These are phyloP conservation scores for Phytophthora meadii DNA, from an alignment of 352 stramenopile genomes.

Conservation along the genomic window DNA sequence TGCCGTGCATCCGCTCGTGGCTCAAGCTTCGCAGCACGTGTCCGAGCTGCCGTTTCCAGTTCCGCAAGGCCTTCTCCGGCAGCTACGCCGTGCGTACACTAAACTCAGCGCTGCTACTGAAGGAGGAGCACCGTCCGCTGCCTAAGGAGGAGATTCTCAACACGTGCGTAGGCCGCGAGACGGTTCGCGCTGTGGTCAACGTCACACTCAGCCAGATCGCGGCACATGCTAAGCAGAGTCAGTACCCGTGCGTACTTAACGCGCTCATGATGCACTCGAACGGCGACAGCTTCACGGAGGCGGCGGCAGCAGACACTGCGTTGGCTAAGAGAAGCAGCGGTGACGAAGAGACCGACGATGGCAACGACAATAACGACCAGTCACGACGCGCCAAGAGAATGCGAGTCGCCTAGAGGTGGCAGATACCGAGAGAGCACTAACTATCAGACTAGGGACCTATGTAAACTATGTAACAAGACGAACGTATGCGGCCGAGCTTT, in stretches of 20 bases:
- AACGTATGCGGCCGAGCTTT: conserved; percentile 10
- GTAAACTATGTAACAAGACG: conserved; percentile 44
- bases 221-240: conserved; percentile 57
- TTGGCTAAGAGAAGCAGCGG: conserved; percentile 50
- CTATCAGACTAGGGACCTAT: conserved; percentile 32
- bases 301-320: conserved; percentile 27
- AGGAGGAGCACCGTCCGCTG: conserved; percentile 63
- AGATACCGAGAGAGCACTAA: conserved; percentile 9
- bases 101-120: conserved; percentile 79
- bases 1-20: conserved; percentile 93
- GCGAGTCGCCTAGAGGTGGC: conserved; percentile 30
- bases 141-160: conserved; percentile 68
- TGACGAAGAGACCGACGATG: conserved; percentile 18
- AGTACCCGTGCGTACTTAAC: conserved; percentile 85
- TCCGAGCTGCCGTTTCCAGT: conserved; percentile 94
- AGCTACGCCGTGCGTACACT: conserved; percentile 83
- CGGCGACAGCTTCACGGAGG: conserved; percentile 66
- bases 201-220: conserved; percentile 80
- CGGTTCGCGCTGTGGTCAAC: conserved; percentile 77
- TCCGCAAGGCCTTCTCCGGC: conserved; percentile 82
- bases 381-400: conserved; percentile 36
- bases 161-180: conserved; percentile 59
- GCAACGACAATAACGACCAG: conserved; percentile 18
- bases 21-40: conserved; percentile 93
- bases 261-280: conserved; percentile 84